Evolutionary conservation across 192 early-diverging fungal species (phyloP), one percentile per base, ranked within the genome.

Genomic region (Gamsiella multidivaricata): DNA sequence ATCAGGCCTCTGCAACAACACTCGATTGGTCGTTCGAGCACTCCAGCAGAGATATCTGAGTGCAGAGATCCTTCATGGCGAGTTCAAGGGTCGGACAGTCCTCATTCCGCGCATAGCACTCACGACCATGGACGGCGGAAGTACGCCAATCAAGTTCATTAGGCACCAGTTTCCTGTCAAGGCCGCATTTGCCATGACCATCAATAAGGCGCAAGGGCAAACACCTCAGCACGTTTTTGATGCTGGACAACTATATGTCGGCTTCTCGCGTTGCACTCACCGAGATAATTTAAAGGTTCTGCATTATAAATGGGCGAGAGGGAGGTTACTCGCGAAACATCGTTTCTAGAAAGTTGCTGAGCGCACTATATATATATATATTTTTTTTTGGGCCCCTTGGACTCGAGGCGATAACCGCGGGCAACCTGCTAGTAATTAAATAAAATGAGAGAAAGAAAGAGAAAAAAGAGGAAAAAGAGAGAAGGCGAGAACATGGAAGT

Each of bases 1-100:
- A 23, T 1, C 61, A 8, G 70, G 70, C 7, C 47, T 81, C 0
- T 72, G 79, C 33, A 72, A 72, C 54, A 65, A 69, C 17, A 73
- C 60, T 37, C 15, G 61, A 0, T 34, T 81, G 15, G 60, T 73
- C 29, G 49, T 69, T 12, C 53, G 43, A 2, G 15, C 17, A 26
- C 61, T 71, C 29, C n/a, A 37, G 49, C 23, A 17, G 31, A 42
- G 50, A 14, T 55, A 20, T 20, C 68, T 73, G 3, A 25, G 49
- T 25, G 70, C 57, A 17, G 29, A 59, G 25, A 54, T 69, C 9
- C 22, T 54, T 28, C 54, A 41, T 8, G 70, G 65, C 6, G 20
- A 46, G 10, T 33, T 54, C 54, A 14, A 12, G 55, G 70, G 65
- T 17, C 23, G 58, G 5, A 6, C 3, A 34, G 64, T 49, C 6